Conservation (phyloP, 2,329 filamentous ascomycete genomes). For the Albifimbria verrucaria region DNA sequence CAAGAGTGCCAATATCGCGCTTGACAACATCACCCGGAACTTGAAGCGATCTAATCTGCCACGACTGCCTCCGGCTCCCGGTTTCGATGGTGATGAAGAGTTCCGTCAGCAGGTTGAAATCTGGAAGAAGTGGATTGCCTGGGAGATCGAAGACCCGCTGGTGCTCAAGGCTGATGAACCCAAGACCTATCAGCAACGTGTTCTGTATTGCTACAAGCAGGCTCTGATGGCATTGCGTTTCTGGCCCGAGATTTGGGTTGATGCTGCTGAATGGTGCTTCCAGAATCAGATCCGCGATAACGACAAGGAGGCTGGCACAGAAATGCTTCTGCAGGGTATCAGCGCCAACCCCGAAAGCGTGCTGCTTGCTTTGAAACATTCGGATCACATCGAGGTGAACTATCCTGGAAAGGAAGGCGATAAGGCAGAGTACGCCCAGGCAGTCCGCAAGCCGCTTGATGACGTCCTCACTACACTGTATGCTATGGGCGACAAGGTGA, state of each 20-base stretch:
- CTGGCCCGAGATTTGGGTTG: slow-evolving; percentile 94
- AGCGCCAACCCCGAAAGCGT: slow-evolving; percentile 92
- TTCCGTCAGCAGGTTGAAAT: slow-evolving; percentile 80
- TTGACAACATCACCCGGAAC: slow-evolving; percentile 83
- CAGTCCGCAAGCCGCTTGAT: slow-evolving; percentile 80
- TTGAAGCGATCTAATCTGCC: slow-evolving; percentile 77
- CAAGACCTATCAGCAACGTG: slow-evolving; percentile 69
- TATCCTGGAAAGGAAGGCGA: slow-evolving; percentile 75
- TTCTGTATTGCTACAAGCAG: slow-evolving; percentile 90
- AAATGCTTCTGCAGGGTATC: slow-evolving; percentile 79
- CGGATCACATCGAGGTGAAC: slow-evolving; percentile 79
- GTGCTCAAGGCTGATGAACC: slow-evolving; percentile 81
- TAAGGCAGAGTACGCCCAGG: slow-evolving; percentile 71
- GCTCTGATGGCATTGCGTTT: slow-evolving; percentile 90
- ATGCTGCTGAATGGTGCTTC: slow-evolving; percentile 90
- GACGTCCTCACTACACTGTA: slow-evolving; percentile 85
- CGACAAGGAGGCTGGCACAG: slow-evolving; percentile 59
- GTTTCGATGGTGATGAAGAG: slow-evolving; percentile 83
- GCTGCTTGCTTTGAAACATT: slow-evolving; percentile 82
- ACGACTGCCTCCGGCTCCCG: slow-evolving; percentile 74
- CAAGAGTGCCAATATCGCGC: slow-evolving; percentile 79
- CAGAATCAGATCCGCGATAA: slow-evolving; percentile 67
- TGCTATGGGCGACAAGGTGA: slow-evolving; percentile 71
- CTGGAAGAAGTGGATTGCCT: slow-evolving; percentile 92
- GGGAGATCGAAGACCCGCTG: slow-evolving; percentile 91